phyloP scores from a whole-genome alignment of 495 filamentous ascomycete species.

The Penicillium antarcticum region DNA sequence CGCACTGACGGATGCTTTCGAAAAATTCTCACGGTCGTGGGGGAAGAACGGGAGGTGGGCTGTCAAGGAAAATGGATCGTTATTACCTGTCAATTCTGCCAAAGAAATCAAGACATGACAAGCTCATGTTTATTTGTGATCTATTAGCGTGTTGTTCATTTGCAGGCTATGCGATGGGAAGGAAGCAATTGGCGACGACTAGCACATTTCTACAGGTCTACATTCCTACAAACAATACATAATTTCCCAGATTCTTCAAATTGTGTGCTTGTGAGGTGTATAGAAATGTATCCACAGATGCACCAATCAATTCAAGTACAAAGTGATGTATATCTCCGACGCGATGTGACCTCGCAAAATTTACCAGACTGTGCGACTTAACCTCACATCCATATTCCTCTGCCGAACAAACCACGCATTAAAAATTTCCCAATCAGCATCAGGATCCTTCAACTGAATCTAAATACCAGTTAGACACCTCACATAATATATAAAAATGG shows the following conservation, averaged over 20 bases:
- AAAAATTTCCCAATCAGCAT: conserved; percentile 24
- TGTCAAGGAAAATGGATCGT: neutral
- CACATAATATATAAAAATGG: neutral
- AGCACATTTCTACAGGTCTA: too few relatives aligned
- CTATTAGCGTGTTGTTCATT: too few relatives aligned
- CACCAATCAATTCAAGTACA: too few relatives aligned
- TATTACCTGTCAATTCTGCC: neutral
- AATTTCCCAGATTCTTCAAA: too few relatives aligned
- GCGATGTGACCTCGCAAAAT: neutral
- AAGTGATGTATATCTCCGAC: too few relatives aligned
- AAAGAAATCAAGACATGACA: neutral
- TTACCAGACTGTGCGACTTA: neutral
- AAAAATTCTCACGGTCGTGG: conserved; percentile 8
- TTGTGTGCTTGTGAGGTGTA: too few relatives aligned
- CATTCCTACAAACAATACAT: too few relatives aligned
- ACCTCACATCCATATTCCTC: conserved; percentile 18
- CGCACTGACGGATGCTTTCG: conserved; percentile 2
- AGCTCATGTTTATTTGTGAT: too few relatives aligned
- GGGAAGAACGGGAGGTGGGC: conserved; percentile 3
- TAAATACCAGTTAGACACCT: conserved; percentile 3
- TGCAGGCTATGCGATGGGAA: too few relatives aligned
- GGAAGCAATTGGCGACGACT: too few relatives aligned
- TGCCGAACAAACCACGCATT: conserved; percentile 36
- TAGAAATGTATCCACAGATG: too few relatives aligned
- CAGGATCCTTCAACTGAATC: conserved; percentile 24